These are phyloP conservation scores for Tetrapisispora taiwanensis DNA, from an alignment of 805 yeast genomes.

Conservation along the genomic window DNA sequence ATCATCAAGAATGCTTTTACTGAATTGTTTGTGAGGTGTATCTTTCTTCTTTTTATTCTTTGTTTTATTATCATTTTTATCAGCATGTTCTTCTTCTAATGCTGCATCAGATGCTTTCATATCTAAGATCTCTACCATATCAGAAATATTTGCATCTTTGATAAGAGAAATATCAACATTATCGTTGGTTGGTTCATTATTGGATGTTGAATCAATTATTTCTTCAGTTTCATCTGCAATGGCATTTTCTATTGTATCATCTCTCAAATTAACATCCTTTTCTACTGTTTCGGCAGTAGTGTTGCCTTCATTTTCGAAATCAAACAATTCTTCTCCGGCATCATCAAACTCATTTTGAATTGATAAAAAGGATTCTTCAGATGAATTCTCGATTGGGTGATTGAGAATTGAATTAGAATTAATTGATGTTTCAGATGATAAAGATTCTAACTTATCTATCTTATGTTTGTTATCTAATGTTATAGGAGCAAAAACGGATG, in stretches of 20 bases:
- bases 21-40: background rate
- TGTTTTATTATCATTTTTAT: background rate
- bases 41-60: background rate
- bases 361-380: conserved; percentile 7
- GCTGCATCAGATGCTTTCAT: background rate
- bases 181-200: background rate
- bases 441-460: background rate
- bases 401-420: background rate
- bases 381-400: background rate
- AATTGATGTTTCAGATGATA: background rate
- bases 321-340: conserved; percentile 12
- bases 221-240: background rate
- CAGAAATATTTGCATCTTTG: no score
- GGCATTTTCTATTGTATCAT: background rate
- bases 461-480: background rate
- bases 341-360: conserved; percentile 6
- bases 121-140: no score
- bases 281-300: background rate
- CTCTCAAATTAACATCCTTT: background rate
- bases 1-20: background rate
- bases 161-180: background rate
- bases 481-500: conserved; percentile 20
- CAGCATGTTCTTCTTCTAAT: background rate
- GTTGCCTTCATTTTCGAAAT: conserved; percentile 13
- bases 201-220: background rate